Evolutionary conservation across 2,329 filamentous ascomycete genomes (phyloP), one percentile per base, ranked within the genome.

Genomic region (Pseudofabraea citricarpa): DNA sequence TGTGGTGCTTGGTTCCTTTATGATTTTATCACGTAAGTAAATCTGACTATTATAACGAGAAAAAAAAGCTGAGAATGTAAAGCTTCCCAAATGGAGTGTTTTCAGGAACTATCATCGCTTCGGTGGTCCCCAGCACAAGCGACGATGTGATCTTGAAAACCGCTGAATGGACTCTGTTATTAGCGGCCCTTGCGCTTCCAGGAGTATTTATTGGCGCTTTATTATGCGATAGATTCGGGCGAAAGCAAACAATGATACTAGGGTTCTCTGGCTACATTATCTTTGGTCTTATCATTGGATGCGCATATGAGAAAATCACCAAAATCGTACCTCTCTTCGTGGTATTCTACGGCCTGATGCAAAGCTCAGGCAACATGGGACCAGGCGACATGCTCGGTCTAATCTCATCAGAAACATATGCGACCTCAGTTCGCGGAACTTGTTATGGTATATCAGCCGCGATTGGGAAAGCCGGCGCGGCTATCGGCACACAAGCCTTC

Each of bases 1-100:
- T 72, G 64, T 36, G 65, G 69, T 9, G 72, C 73, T 23, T 77
- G 72, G 68, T 76, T 76, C 52, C 64, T 75, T 7, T 72, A 73
- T 47, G 68, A 74, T 49, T 74, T 68, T 45, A 64, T 71, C 26
- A 52, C 47, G 6, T 31, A 31, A 10, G 27, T 31, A 31, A 7
- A 31, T 31, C 27, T 5, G 27, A n/a, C 13, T 31, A 31, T 31
- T 29, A 29, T 9, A n/a, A 29, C 26, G 9, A n/a, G n/a, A n/a
- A n/a, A n/a, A n/a, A n/a, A n/a, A n/a, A n/a, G n/a, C 33, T 36
- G 20, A 18, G 12, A 9, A 66, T 66, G 5, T 12, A 12, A 6
- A 31, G 27, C 27, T 67, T 68, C 37, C 70, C 69, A 0, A 71
- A 72, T 41, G 67, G 66, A 3, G 61, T 73, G 10, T 72, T 73